These are phyloP conservation scores for Nakazawaea ernobii DNA, from an alignment of 805 yeast species.

Conservation along the genomic window DNA sequence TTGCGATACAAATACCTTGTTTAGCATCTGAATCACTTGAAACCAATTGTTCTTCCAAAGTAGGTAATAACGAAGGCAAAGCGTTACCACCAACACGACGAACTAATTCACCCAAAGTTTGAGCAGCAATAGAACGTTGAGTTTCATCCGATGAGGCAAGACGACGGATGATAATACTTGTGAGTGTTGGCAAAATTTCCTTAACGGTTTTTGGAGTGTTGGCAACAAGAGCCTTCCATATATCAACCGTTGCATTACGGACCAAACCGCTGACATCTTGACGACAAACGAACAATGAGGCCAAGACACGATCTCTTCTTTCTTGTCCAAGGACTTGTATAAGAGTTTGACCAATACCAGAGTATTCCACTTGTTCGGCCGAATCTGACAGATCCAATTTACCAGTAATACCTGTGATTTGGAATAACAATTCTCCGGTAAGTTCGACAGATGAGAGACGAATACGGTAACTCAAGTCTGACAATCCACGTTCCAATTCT, in stretches of 20 bases:
- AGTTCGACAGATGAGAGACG: conserved; percentile 92
- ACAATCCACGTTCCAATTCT: conserved; percentile 85
- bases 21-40: conserved; percentile 74
- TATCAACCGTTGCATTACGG: conserved; percentile 83
- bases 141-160: conserved; percentile 77
- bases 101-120: conserved; percentile 89
- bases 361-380: conserved; percentile 36
- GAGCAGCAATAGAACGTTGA: conserved; percentile 85
- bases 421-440: conserved; percentile 91
- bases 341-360: conserved; percentile 52
- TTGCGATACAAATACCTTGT: conserved; percentile 95
- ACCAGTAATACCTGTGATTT: conserved; percentile 85
- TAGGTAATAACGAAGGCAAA: conserved; percentile 76
- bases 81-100: conserved; percentile 91
- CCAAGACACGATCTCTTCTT: conserved; percentile 79
- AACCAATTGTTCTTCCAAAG: conserved; percentile 60
- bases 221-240: conserved; percentile 95
- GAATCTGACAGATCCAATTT: conserved; percentile 57
- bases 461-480: conserved; percentile 78
- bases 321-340: conserved; percentile 78
- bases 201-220: conserved; percentile 93
- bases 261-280: conserved; percentile 86
- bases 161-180: conserved; percentile 71
- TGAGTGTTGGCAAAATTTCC: conserved; percentile 83
- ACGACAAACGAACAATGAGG: conserved; percentile 89